phyloP scores from a whole-genome alignment of 2,329 filamentous ascomycete genomes.

The Colletotrichum sp. region DNA sequence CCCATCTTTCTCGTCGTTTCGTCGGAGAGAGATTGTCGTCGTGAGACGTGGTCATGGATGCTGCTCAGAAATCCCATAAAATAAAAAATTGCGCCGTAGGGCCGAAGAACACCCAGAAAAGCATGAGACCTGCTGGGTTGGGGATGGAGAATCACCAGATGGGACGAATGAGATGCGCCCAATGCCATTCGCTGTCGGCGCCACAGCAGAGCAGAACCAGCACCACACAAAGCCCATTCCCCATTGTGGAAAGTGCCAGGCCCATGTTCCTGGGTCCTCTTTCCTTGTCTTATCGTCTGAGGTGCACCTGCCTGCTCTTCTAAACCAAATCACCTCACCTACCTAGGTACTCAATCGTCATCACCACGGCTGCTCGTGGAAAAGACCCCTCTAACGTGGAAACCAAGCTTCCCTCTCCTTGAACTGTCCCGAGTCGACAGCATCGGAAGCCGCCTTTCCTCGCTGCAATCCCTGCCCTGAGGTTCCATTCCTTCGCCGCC shows the following conservation, averaged over 20 bases:
- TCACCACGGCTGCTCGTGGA: neutral
- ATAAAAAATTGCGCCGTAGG: slow-evolving; percentile 3
- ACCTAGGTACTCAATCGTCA: neutral
- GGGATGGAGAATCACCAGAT: slow-evolving; percentile 11
- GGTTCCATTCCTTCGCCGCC: neutral
- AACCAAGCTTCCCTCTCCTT: neutral
- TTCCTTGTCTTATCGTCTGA: neutral
- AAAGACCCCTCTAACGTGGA: neutral
- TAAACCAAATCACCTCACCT: neutral
- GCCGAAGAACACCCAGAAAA: slow-evolving; percentile 11
- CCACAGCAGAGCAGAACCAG: neutral
- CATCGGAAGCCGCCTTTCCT: neutral
- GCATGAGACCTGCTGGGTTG: neutral
- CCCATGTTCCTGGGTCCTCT: neutral
- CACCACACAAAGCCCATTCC: slow-evolving; percentile 1
- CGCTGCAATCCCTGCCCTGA: neutral
- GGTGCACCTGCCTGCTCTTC: neutral
- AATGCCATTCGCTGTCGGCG: neutral
- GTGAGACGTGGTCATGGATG: neutral
- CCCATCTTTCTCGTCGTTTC: neutral
- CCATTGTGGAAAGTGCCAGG: neutral
- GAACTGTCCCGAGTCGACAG: neutral
- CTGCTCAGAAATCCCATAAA: neutral
- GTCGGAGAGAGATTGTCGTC: neutral
- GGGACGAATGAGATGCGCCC: neutral